These are phyloP conservation scores for Saxispiralis lemnorum DNA, from an alignment of 495 filamentous ascomycete species.

Conservation along the genomic window DNA sequence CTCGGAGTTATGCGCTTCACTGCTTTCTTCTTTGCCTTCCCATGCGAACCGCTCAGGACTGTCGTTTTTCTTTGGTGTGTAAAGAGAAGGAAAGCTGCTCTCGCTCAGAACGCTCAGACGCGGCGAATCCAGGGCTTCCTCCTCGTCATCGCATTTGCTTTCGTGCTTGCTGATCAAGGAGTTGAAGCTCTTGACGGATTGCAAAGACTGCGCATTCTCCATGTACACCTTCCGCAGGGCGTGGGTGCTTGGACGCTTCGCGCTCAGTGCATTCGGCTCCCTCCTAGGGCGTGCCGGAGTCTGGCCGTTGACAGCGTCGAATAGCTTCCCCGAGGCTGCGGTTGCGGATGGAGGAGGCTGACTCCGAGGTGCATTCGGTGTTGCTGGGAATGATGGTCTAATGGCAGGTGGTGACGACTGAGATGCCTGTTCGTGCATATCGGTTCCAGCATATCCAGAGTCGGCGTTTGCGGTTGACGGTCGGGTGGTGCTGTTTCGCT, in stretches of 20 bases:
- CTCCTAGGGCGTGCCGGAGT: conserved; percentile 7
- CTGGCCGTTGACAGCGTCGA: conserved; percentile 3
- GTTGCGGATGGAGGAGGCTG: conserved; percentile 3
- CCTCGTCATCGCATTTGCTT: conserved; percentile 8
- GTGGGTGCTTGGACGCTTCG: conserved; percentile 13
- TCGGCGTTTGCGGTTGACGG: conserved; percentile 15
- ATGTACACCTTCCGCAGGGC: conserved; percentile 16
- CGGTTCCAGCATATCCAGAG: conserved; percentile 15
- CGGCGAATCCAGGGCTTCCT: conserved; percentile 11
- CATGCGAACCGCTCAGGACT: conserved; percentile 8
- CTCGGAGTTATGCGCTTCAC: neutral
- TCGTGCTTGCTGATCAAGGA: conserved; percentile 14
- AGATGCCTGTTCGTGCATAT: conserved; percentile 11
- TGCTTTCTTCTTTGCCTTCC: conserved; percentile 2
- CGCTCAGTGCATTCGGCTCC: conserved; percentile 11
- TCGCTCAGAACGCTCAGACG: conserved; percentile 16
- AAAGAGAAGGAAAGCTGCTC: conserved; percentile 16
- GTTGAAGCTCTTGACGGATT: conserved; percentile 16
- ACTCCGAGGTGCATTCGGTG: neutral
- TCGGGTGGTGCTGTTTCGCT: conserved; percentile 6
- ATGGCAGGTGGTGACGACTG: conserved; percentile 9
- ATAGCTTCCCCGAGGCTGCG: conserved; percentile 7
- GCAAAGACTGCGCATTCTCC: conserved; percentile 9
- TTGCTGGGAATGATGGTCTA: neutral
- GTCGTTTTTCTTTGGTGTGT: conserved; percentile 9